Base-by-base conservation (phyloP, 768 basidiomycete species). In the Macrolepiota dolichaula region DNA sequence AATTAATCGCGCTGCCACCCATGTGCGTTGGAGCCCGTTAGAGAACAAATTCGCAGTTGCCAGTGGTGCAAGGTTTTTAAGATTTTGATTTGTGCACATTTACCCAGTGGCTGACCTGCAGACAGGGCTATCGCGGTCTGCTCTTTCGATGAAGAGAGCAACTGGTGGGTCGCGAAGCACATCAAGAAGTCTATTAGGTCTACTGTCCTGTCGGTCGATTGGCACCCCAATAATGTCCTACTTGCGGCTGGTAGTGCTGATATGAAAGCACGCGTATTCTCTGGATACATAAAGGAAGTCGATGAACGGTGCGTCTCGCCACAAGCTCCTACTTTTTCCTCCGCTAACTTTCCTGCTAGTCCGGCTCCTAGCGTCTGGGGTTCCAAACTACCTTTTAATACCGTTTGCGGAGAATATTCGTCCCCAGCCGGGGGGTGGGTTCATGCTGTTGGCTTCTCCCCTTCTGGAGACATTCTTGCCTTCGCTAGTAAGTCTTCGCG, bases 1-100 rank as follows among this genome's bases (percentile, higher is more conserved):
- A 60, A 89, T 99, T 79, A 98, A 98, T 74, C 81, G 97, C 46
- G 95, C 97, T 0, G 97, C 97, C 1, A 99, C 97, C 1, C 86
- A 85, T 69, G 97, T 98, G 54, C 82, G 89, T 66, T 99, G 97
- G 97, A 95, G 92, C 73, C 97, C 97, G 1, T 87, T 89, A 66
- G 97, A 98, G 73, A 93, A 98, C 75, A 99, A 99, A 74, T 99
- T 99, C 70, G 97, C 97, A 5, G 97, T 99, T 15, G 96, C 94
- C 2, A 95, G 92, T 66, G 97, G 97, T 63, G 97, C 96, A 15
- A 84, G 94, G 94, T 94, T 67, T 19, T 66, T 24, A 59, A 32
- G 35, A 5, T 27, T n/a, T 49, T 49, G 55, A 51, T 11, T 46
- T 35, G 1, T 1, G 17, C 24, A 11, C 37, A 42, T 19, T 22